A percentile compares a stretch with the other conserved stretches of the same genome.
Conservation (phyloP, 495 filamentous ascomycete genomes). For the Penicillium antarcticum region DNA sequence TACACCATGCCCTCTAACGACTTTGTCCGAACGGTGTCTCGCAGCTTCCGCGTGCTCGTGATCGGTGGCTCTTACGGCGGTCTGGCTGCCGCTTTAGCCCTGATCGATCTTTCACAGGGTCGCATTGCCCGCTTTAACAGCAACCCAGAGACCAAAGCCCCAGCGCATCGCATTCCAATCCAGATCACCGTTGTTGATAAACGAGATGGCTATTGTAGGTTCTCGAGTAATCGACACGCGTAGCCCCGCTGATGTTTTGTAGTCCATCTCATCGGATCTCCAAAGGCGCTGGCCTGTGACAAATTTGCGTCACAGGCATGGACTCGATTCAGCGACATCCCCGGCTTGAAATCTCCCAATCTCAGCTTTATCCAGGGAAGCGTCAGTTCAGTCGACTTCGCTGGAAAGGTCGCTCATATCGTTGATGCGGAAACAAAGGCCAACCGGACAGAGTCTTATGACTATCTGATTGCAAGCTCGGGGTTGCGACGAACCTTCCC, state of each 20-base stretch:
- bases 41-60: slow-evolving; percentile 45
- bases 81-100: slow-evolving; percentile 55
- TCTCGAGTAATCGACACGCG: background rate
- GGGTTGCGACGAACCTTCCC: slow-evolving; percentile 62
- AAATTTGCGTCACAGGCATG: slow-evolving; percentile 56
- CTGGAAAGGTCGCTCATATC: slow-evolving; percentile 48
- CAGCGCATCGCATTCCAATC: slow-evolving; percentile 41
- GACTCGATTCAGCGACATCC: slow-evolving; percentile 58
- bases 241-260: background rate
- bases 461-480: slow-evolving; percentile 60
- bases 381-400: slow-evolving; percentile 50
- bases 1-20: slow-evolving; percentile 33
- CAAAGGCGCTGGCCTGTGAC: slow-evolving; percentile 57
- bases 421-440: slow-evolving; percentile 22
- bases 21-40: slow-evolving; percentile 17
- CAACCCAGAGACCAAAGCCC: slow-evolving; percentile 19
- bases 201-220: slow-evolving; percentile 65
- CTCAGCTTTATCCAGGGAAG: slow-evolving; percentile 56
- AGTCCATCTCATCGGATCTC: slow-evolving; percentile 62
- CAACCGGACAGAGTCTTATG: slow-evolving; percentile 46
- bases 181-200: slow-evolving; percentile 68
- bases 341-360: slow-evolving; percentile 48
- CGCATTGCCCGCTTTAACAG: slow-evolving; percentile 34
- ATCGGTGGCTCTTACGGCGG: slow-evolving; percentile 66
- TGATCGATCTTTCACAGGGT: slow-evolving; percentile 56